Evolutionary conservation across 2,329 filamentous ascomycete species (phyloP).

Genomic region (Hymenoscyphus linearis): DNA sequence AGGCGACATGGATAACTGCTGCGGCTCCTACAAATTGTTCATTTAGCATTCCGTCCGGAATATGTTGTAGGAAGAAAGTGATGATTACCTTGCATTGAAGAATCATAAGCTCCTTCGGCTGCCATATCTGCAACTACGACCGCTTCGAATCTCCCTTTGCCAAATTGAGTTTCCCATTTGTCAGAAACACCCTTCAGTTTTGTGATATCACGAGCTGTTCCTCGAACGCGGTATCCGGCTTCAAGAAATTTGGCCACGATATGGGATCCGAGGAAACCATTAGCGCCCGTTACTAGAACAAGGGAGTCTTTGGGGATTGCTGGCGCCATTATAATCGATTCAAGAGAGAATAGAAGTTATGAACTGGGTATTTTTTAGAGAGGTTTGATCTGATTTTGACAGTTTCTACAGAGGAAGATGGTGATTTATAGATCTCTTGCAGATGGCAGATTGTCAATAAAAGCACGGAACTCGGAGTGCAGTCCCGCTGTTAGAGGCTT

Average conservation of each 20-base stretch:
- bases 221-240: slow-evolving; percentile 40
- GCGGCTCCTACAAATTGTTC: slow-evolving; percentile 16
- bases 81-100: slow-evolving; percentile 25
- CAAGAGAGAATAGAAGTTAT: background rate
- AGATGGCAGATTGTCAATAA: too few relatives aligned
- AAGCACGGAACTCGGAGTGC: too few relatives aligned
- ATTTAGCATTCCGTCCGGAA: background rate
- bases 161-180: background rate
- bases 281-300: slow-evolving; percentile 40
- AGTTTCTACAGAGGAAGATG: background rate
- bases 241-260: slow-evolving; percentile 36
- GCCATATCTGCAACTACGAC: slow-evolving; percentile 34
- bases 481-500: too few relatives aligned
- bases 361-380: background rate
- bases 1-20: slow-evolving; percentile 37
- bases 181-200: slow-evolving; percentile 23
- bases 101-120: slow-evolving; percentile 22
- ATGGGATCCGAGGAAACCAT: slow-evolving; percentile 39
- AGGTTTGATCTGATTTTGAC: background rate
- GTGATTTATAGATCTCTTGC: background rate
- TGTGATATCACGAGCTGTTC: slow-evolving; percentile 35
- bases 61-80: background rate
- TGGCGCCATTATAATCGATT: background rate
- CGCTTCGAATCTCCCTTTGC: slow-evolving; percentile 29
- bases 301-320: slow-evolving; percentile 30